These are phyloP conservation scores for Lactuca saligna DNA, from an alignment of 129 eudicot genomes.

Conservation along the genomic window DNA sequence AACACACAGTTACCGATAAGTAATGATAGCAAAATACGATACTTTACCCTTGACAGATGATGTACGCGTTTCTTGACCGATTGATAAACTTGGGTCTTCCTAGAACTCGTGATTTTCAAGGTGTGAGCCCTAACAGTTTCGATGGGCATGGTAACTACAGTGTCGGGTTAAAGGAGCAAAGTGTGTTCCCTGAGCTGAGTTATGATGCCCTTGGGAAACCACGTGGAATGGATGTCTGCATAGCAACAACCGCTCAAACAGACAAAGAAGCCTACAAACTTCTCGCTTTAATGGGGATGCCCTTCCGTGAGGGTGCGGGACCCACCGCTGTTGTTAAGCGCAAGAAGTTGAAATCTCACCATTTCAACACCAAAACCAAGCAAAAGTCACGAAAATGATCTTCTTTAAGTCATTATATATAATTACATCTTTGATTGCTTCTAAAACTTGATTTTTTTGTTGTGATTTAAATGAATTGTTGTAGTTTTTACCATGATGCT, in stretches of 20 bases:
- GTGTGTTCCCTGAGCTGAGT: slow-evolving; percentile 85
- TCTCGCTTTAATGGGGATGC: slow-evolving; percentile 93
- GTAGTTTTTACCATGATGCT: slow-evolving; percentile 24
- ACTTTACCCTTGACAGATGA: slow-evolving; percentile 45
- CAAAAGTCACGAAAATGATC: slow-evolving; percentile 44
- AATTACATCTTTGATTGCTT: background rate
- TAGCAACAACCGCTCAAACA: slow-evolving; percentile 74
- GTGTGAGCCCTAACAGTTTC: slow-evolving; percentile 91
- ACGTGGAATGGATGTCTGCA: slow-evolving; percentile 92
- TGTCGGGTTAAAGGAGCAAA: slow-evolving; percentile 73
- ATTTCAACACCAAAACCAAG: slow-evolving; percentile 80
- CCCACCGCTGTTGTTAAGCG: slow-evolving; percentile 33
- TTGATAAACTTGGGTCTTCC: slow-evolving; percentile 91
- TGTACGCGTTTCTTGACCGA: slow-evolving; percentile 89
- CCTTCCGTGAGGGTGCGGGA: slow-evolving; percentile 75
- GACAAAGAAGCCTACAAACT: slow-evolving; percentile 83
- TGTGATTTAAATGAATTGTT: slow-evolving; percentile 21
- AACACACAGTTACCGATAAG: too few relatives aligned
- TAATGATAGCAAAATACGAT: too few relatives aligned
- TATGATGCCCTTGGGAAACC: slow-evolving; percentile 72
- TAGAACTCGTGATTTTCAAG: slow-evolving; percentile 88
- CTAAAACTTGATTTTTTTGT: slow-evolving; percentile 8
- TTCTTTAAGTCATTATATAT: background rate
- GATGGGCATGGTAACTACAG: slow-evolving; percentile 97
- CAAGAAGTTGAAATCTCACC: slow-evolving; percentile 86